A percentile compares a stretch with the other conserved stretches of the same genome.
Evolutionary conservation across 1,284 basidiomycete species (phyloP).

Genomic region (Volvariella volvacea): DNA sequence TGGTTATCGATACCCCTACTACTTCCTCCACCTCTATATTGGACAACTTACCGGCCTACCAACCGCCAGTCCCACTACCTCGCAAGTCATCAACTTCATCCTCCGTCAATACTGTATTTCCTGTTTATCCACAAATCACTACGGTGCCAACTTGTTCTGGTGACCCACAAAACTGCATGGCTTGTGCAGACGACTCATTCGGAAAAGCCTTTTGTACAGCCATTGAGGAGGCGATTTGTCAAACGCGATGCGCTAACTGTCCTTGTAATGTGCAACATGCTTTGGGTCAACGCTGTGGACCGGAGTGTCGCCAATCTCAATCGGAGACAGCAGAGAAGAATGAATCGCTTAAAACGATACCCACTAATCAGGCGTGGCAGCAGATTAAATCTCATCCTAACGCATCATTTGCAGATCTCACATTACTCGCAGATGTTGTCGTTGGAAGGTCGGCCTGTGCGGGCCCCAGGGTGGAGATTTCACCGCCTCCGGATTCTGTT

Average conservation of each 20-base stretch:
- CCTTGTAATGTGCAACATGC: slow-evolving; percentile 26
- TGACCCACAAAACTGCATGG: slow-evolving; percentile 60
- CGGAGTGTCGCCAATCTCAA: slow-evolving; percentile 19
- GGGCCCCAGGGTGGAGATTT: slow-evolving; percentile 64
- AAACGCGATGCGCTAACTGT: slow-evolving; percentile 47
- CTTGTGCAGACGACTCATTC: slow-evolving; percentile 75
- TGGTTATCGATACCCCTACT: neutral
- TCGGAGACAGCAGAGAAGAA: slow-evolving; percentile 5
- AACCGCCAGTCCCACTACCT: slow-evolving; percentile 71
- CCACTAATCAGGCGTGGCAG: slow-evolving; percentile 81
- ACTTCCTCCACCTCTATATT: slow-evolving; percentile 43
- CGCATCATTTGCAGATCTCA: slow-evolving; percentile 73
- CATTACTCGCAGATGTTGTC: slow-evolving; percentile 82
- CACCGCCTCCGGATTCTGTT: slow-evolving; percentile 46
- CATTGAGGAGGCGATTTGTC: slow-evolving; percentile 53
- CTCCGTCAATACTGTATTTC: slow-evolving; percentile 45
- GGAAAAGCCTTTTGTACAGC: slow-evolving; percentile 84
- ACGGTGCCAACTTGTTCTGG: slow-evolving; percentile 30
- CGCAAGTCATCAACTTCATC: slow-evolving; percentile 33
- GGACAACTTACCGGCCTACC: slow-evolving; percentile 70
- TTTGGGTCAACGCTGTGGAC: slow-evolving; percentile 9
- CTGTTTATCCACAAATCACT: slow-evolving; percentile 25
- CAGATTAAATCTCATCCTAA: slow-evolving; percentile 87
- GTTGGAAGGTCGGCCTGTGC: slow-evolving; percentile 75
- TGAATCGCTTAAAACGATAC: slow-evolving; percentile 48